Evolutionary conservation across 1,284 basidiomycete genomes (phyloP).

Genomic region (Rhizoctonia solani): DNA sequence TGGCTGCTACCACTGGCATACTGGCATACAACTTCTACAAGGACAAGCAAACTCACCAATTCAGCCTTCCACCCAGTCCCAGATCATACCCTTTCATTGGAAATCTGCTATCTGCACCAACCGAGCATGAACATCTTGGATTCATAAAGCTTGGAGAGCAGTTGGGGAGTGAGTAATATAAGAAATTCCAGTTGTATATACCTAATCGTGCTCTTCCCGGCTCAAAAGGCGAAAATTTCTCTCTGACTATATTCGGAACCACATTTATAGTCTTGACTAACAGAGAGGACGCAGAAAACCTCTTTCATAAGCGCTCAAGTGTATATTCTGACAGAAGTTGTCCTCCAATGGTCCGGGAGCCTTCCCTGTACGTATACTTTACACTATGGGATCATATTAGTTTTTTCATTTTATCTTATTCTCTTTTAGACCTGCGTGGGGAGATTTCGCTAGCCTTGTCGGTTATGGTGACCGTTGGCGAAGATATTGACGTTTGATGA

Average conservation of each 20-base stretch:
- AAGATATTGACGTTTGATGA: background rate
- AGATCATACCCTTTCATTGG: background rate
- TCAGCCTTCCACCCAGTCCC: background rate
- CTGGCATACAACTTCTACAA: background rate
- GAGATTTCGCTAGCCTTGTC: background rate
- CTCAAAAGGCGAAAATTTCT: constrained; percentile 5
- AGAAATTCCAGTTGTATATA: too few relatives aligned
- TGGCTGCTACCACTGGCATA: background rate
- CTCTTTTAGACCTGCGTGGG: background rate
- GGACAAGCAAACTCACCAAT: background rate
- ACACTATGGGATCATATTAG: too few relatives aligned
- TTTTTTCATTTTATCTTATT: too few relatives aligned
- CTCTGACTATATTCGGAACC: constrained; percentile 2
- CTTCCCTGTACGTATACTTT: background rate
- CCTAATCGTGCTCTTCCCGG: too few relatives aligned
- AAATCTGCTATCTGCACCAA: background rate
- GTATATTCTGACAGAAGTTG: constrained; percentile 13
- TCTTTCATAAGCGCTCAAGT: constrained; percentile 21
- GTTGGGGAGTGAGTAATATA: constrained; percentile 26
- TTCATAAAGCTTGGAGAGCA: too few relatives aligned
- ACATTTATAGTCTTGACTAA: constrained; percentile 22
- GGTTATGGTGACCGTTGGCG: constrained; percentile 1
- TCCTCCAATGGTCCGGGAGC: background rate
- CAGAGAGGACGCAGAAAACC: background rate
- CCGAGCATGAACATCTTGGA: background rate